Percentiles rank a stretch among this genome's conserved stretches.
Conservation (phyloP, 2,329 filamentous ascomycete species). For the Aureobasidium musti region DNA sequence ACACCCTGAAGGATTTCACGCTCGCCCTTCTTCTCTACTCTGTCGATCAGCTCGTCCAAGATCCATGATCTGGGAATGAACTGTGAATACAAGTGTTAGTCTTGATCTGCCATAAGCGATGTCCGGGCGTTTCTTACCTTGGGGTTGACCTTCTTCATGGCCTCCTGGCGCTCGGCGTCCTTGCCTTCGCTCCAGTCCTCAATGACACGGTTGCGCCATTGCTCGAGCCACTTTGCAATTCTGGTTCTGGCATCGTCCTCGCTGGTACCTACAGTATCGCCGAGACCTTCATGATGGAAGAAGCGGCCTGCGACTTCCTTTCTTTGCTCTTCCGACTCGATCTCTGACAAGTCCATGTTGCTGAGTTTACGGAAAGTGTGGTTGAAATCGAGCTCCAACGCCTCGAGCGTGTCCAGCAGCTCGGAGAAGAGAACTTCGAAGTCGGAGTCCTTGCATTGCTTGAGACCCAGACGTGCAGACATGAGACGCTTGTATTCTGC, state of each 20-base stretch:
- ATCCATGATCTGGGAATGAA: constrained; percentile 92
- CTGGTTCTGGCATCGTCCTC: constrained; percentile 65
- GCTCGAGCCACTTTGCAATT: constrained; percentile 77
- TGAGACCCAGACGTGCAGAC: constrained; percentile 75
- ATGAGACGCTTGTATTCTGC: constrained; percentile 88
- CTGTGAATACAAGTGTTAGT: constrained; percentile 37
- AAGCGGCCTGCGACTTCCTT: constrained; percentile 69
- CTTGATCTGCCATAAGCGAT: not conserved
- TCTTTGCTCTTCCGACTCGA: constrained; percentile 66
- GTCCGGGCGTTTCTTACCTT: constrained; percentile 53
- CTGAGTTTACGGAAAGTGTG: constrained; percentile 86
- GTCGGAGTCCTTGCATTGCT: constrained; percentile 67
- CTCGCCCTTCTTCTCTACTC: constrained; percentile 82
- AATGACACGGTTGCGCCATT: constrained; percentile 69
- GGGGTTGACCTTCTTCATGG: constrained; percentile 87
- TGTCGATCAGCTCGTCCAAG: constrained; percentile 85
- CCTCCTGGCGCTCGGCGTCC: constrained; percentile 59
- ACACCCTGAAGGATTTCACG: constrained; percentile 73
- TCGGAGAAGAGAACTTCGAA: constrained; percentile 82
- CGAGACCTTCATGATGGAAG: constrained; percentile 74
- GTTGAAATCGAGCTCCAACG: constrained; percentile 85
- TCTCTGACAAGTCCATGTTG: constrained; percentile 59
- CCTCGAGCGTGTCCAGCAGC: constrained; percentile 77
- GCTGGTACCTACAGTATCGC: constrained; percentile 59
- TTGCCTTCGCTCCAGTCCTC: constrained; percentile 71